Percentiles rank a stretch among this genome's conserved stretches.
These are phyloP conservation scores for Exutisphaerella laricina DNA, from an alignment of 2,329 filamentous ascomycete species.

Conservation along the genomic window DNA sequence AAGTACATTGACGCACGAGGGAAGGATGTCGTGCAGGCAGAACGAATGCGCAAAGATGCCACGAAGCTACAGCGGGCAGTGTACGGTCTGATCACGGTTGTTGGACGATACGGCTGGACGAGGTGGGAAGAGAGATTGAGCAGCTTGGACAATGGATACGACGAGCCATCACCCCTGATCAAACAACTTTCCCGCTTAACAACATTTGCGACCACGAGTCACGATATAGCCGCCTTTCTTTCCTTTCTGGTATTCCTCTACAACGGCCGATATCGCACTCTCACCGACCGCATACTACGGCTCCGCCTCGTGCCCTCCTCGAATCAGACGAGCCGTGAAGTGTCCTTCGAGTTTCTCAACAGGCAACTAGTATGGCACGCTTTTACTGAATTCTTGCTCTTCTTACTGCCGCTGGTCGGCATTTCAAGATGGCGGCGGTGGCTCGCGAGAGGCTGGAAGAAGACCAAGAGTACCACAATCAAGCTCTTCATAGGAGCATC, in stretches of 20 bases:
- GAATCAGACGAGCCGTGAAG: slow-evolving; percentile 79
- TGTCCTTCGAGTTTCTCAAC: slow-evolving; percentile 96
- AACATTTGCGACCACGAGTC: slow-evolving; percentile 61
- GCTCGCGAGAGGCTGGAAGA: slow-evolving; percentile 80
- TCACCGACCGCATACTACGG: slow-evolving; percentile 77
- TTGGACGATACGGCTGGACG: slow-evolving; percentile 82
- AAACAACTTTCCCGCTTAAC: slow-evolving; percentile 63
- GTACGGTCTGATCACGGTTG: slow-evolving; percentile 80
- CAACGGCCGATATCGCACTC: slow-evolving; percentile 83
- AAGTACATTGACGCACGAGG: slow-evolving; percentile 77
- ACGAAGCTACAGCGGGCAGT: slow-evolving; percentile 75
- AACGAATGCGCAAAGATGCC: slow-evolving; percentile 54
- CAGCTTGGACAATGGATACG: slow-evolving; percentile 68
- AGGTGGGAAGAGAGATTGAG: slow-evolving; percentile 87
- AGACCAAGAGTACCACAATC: slow-evolving; percentile 58
- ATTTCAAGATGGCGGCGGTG: slow-evolving; percentile 89
- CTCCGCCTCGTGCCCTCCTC: slow-evolving; percentile 81
- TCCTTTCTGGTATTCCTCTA: slow-evolving; percentile 89
- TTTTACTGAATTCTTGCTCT: slow-evolving; percentile 98
- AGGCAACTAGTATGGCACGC: slow-evolving; percentile 98
- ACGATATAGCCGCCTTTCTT: slow-evolving; percentile 73
- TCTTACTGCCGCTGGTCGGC: slow-evolving; percentile 91
- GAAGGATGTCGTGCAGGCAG: slow-evolving; percentile 10
- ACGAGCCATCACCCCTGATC: slow-evolving; percentile 48
- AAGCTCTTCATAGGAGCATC: slow-evolving; percentile 42